Percentiles rank a stretch among this genome's conserved stretches.
These are phyloP conservation scores for Lasiodiplodia citricola DNA, from an alignment of 2,329 filamentous ascomycete genomes.

Conservation along the genomic window DNA sequence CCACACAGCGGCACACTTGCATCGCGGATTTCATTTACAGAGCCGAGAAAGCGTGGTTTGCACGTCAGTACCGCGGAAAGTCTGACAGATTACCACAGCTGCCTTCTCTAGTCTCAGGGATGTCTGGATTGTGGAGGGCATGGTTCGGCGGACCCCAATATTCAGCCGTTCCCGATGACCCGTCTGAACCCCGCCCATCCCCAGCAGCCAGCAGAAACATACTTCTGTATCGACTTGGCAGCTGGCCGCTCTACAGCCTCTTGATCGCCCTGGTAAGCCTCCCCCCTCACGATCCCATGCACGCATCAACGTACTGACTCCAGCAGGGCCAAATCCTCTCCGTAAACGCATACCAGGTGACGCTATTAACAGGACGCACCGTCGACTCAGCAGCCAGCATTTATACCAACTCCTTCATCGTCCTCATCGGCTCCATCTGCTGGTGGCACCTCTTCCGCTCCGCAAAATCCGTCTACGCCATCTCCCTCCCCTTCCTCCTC, in stretches of 20 bases:
- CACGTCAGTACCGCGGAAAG: not conserved
- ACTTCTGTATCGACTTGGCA: constrained; percentile 30
- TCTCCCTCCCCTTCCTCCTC: constrained; percentile 66
- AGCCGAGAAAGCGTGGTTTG: constrained; percentile 72
- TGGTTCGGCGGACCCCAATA: too few relatives aligned
- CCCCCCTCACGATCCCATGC: not conserved
- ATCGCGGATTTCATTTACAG: constrained; percentile 69
- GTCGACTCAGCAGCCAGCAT: constrained; percentile 48
- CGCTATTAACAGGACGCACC: constrained; percentile 67
- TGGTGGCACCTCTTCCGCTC: constrained; percentile 45
- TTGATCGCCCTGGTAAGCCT: constrained; percentile 29
- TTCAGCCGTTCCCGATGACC: not conserved
- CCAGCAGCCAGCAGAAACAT: constrained; percentile 19
- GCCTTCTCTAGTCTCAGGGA: too few relatives aligned
- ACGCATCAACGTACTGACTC: not conserved
- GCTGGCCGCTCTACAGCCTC: constrained; percentile 35
- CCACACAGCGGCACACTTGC: constrained; percentile 62
- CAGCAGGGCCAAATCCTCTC: constrained; percentile 20
- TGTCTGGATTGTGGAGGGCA: too few relatives aligned
- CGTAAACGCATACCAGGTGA: constrained; percentile 57
- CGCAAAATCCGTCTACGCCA: constrained; percentile 60
- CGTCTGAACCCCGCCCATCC: constrained; percentile 28
- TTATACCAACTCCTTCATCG: not conserved
- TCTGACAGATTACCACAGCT: too few relatives aligned
- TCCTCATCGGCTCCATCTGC: not conserved